Evolutionary conservation across 768 basidiomycete species (phyloP).

Genomic region (Mycena pura): DNA sequence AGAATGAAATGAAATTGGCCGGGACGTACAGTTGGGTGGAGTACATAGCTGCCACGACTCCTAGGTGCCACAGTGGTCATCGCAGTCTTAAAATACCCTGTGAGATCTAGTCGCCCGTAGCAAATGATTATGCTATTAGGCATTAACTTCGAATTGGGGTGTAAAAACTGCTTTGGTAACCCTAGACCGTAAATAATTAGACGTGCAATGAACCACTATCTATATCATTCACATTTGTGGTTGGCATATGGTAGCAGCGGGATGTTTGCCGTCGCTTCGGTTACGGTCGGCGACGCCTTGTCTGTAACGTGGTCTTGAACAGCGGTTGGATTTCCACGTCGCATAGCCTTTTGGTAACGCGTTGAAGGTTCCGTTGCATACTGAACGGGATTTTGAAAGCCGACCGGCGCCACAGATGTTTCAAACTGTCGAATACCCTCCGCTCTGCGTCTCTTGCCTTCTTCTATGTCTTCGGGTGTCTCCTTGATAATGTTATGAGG

Average conservation of each 20-base stretch:
- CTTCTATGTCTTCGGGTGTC: slow-evolving; percentile 41
- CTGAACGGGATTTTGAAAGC: slow-evolving; percentile 50
- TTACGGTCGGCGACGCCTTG: slow-evolving; percentile 42
- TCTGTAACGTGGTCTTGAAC: slow-evolving; percentile 66
- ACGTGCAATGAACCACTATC: too few relatives aligned
- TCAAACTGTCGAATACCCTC: slow-evolving; percentile 54
- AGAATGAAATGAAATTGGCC: not conserved
- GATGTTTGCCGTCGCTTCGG: slow-evolving; percentile 67
- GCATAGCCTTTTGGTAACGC: slow-evolving; percentile 47
- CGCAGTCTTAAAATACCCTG: slow-evolving; percentile 66
- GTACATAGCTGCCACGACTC: slow-evolving; percentile 50
- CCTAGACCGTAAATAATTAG: not conserved
- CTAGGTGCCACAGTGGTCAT: slow-evolving; percentile 63
- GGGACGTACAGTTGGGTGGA: slow-evolving; percentile 46
- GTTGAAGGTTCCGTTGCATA: slow-evolving; percentile 56
- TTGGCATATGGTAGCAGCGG: slow-evolving; percentile 59
- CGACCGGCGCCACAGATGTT: slow-evolving; percentile 36
- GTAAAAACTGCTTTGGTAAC: not conserved
- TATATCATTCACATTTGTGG: slow-evolving; percentile 50
- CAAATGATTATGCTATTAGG: slow-evolving; percentile 11
- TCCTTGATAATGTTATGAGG: slow-evolving; percentile 52
- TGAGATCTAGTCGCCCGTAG: slow-evolving; percentile 62
- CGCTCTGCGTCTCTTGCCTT: slow-evolving; percentile 43
- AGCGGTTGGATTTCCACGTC: slow-evolving; percentile 32
- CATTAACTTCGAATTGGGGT: not conserved